These are phyloP conservation scores for Populus tomentosa DNA, from an alignment of 441 rosid genomes.

Conservation along the genomic window DNA sequence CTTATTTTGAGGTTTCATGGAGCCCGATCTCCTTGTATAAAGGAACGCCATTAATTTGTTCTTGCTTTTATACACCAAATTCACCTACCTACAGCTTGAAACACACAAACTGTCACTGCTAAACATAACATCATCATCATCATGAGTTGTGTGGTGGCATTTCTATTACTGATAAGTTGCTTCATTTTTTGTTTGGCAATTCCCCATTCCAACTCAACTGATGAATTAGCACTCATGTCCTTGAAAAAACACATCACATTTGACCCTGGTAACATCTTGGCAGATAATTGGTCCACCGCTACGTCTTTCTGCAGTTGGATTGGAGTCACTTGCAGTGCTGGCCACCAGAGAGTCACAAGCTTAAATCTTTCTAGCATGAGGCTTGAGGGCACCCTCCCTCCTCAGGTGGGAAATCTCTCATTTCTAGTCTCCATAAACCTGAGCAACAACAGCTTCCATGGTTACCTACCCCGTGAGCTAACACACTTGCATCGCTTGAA, in stretches of 20 bases:
- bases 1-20: not conserved
- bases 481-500: not conserved
- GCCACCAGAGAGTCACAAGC: conserved; percentile 8
- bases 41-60: not conserved
- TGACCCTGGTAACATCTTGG: not conserved
- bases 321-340: conserved; percentile 14
- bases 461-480: not conserved
- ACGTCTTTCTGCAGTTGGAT: conserved; percentile 14
- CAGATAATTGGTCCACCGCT: conserved; percentile 6
- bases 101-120: not conserved
- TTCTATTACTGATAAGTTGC: not conserved
- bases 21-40: too few species aligned
- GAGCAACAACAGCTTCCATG: conserved; percentile 17
- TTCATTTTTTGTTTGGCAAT: not conserved
- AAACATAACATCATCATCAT: not conserved
- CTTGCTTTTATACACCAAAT: not conserved
- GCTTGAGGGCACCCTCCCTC: conserved; percentile 13
- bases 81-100: not conserved
- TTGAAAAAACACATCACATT: not conserved
- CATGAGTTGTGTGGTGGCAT: not conserved
- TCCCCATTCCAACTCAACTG: conserved; percentile 1
- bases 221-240: conserved; percentile 4
- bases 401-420: conserved; percentile 15
- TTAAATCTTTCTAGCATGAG: conserved; percentile 5
- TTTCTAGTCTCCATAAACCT: not conserved